phyloP scores from a whole-genome alignment of 805 yeast species.

The Jamesozyma piceae region DNA sequence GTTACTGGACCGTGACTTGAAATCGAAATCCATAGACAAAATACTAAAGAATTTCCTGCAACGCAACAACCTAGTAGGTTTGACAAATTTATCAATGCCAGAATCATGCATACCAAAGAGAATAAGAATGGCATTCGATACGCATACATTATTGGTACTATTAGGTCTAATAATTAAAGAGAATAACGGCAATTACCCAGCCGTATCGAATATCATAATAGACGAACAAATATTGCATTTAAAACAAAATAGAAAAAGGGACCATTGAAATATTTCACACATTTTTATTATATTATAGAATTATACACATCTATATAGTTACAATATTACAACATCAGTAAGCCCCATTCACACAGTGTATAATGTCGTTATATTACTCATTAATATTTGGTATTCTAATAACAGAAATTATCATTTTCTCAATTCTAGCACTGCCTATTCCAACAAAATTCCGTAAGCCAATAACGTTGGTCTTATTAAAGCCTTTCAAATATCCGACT shows the following conservation, averaged over 20 bases:
- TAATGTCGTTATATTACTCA: constrained; percentile 26
- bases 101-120: constrained; percentile 3
- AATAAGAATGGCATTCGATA: constrained; percentile 2
- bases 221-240: too few relatives aligned
- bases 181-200: not conserved
- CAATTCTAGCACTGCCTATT: constrained; percentile 73
- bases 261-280: too few relatives aligned
- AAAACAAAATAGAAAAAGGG: too few relatives aligned
- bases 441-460: constrained; percentile 68
- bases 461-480: constrained; percentile 49
- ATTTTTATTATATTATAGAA: too few relatives aligned
- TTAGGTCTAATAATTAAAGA: constrained; percentile 1
- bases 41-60: not conserved
- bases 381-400: constrained; percentile 67
- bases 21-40: not conserved
- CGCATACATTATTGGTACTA: not conserved
- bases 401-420: constrained; percentile 68
- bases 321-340: too few relatives aligned
- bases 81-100: constrained; percentile 6
- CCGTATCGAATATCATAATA: not conserved
- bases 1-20: not conserved
- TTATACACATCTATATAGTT: too few relatives aligned
- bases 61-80: not conserved
- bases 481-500: constrained; percentile 62
- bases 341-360: too few relatives aligned